phyloP scores from a whole-genome alignment of 2,329 filamentous ascomycete species.

The Zarea fungicola region DNA sequence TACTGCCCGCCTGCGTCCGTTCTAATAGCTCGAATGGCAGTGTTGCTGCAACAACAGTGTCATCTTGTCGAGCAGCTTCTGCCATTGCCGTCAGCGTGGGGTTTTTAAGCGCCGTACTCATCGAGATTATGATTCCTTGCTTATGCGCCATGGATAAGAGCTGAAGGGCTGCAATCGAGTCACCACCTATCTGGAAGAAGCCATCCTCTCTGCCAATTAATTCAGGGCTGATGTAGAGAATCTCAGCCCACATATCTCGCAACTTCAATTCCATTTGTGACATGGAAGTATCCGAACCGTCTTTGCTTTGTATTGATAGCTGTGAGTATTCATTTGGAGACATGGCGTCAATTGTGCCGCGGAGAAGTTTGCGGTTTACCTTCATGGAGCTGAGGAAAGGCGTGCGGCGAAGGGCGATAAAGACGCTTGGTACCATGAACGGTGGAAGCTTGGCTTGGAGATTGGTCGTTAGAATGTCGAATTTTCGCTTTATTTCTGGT shows the following conservation, averaged over 20 bases:
- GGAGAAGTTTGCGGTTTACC: constrained; percentile 15
- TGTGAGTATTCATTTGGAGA: neutral
- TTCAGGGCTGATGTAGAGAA: neutral
- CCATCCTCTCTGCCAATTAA: constrained; percentile 43
- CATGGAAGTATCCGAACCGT: neutral
- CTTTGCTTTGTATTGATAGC: neutral
- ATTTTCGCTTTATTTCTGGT: neutral
- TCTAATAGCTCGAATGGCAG: neutral
- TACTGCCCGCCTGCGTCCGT: neutral
- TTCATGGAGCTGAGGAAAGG: constrained; percentile 17
- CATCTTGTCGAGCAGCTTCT: neutral
- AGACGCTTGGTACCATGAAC: constrained; percentile 17
- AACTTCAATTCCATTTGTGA: constrained; percentile 9
- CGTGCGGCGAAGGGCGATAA: constrained; percentile 13
- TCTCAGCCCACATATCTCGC: constrained; percentile 10
- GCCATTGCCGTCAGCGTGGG: constrained; percentile 1
- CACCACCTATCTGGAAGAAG: constrained; percentile 50
- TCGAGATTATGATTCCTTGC: constrained; percentile 18
- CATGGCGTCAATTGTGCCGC: neutral
- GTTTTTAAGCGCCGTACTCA: neutral
- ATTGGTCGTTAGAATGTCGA: neutral
- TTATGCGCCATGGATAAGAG: constrained; percentile 20
- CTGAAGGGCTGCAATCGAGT: constrained; percentile 50
- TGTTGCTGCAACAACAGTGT: neutral
- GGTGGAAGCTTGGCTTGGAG: constrained; percentile 11